phyloP scores from a whole-genome alignment of 2,329 filamentous ascomycete species.

The Aspergillus tamarii region DNA sequence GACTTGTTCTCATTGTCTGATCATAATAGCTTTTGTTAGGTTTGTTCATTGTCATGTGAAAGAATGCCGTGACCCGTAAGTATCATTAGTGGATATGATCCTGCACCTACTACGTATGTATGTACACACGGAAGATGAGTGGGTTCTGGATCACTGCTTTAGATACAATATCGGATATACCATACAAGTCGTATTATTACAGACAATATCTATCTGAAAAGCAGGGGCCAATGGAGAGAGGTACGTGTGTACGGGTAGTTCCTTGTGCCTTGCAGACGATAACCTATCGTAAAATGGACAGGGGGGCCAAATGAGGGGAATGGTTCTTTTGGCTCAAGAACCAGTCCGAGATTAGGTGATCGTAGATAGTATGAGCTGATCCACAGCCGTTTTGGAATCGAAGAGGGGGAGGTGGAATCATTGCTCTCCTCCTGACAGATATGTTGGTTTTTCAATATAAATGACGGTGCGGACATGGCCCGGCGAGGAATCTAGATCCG shows the following conservation, averaged over 20 bases:
- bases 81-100: not conserved
- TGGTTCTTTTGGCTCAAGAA: conserved; percentile 3
- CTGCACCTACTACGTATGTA: not conserved
- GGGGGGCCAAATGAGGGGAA: not conserved
- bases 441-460: not conserved
- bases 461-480: not conserved
- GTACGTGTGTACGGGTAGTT: not conserved
- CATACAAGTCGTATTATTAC: not conserved
- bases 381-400: not conserved
- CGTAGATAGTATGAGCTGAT: not conserved
- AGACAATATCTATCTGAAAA: not conserved
- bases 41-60: not conserved
- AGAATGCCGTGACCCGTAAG: not conserved
- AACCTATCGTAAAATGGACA: not conserved
- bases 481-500: conserved; percentile 17
- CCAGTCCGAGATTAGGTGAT: conserved; percentile 9
- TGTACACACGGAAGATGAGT: not conserved
- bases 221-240: not conserved
- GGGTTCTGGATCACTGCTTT: not conserved
- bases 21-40: not conserved
- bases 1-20: not conserved
- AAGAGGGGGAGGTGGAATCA: conserved; percentile 1
- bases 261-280: conserved; percentile 8
- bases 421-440: not conserved
- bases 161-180: not conserved